phyloP scores from a whole-genome alignment of 768 basidiomycete genomes.

The Termitomyces sp. region DNA sequence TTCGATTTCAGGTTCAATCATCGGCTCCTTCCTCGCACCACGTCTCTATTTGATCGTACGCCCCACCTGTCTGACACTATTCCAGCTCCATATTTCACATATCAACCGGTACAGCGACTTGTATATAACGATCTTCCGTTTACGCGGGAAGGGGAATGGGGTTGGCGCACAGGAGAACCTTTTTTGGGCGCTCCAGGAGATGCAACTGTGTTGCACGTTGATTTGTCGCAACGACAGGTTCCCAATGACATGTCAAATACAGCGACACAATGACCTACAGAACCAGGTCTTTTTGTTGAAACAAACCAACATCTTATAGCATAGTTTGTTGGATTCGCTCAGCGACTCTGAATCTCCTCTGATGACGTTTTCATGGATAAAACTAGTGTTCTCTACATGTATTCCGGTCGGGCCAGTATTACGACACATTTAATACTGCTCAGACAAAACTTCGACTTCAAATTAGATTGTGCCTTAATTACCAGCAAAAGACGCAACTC shows the following conservation, averaged over 20 bases:
- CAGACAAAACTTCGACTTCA: slow-evolving; percentile 20
- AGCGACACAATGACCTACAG: background rate
- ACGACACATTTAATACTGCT: slow-evolving; percentile 20
- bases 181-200: slow-evolving; percentile 39
- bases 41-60: slow-evolving; percentile 35
- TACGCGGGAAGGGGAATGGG: slow-evolving; percentile 44
- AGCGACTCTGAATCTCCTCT: background rate
- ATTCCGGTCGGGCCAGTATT: background rate
- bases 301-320: background rate
- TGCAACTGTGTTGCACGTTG: slow-evolving; percentile 24
- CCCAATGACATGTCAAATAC: background rate
- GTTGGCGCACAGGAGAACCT: slow-evolving; percentile 28
- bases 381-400: background rate
- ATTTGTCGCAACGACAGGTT: background rate
- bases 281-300: background rate
- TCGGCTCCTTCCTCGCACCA: slow-evolving; percentile 46
- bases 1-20: slow-evolving; percentile 59
- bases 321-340: background rate
- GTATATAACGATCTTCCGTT: slow-evolving; percentile 31
- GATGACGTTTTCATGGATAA: too few species aligned
- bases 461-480: background rate
- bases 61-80: slow-evolving; percentile 20
- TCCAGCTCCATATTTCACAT: slow-evolving; percentile 27
- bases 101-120: slow-evolving; percentile 24
- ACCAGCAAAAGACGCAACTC: slow-evolving; percentile 29